phyloP scores from a whole-genome alignment of 495 filamentous ascomycete genomes.

The Penicillium samsonianum region DNA sequence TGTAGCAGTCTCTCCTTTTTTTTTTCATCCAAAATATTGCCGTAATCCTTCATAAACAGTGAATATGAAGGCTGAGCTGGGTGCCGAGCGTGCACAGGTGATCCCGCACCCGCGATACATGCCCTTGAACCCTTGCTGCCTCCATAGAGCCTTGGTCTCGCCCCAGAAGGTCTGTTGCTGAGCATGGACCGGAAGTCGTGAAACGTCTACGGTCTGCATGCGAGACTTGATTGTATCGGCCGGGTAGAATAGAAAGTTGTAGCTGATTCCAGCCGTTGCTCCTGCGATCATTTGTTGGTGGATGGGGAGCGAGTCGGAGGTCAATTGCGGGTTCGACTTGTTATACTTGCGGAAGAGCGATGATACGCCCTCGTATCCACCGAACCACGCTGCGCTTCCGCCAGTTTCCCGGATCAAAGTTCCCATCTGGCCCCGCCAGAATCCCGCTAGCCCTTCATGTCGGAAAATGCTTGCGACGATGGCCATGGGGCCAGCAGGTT shows the following conservation, averaged over 20 bases:
- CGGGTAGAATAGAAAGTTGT: constrained; percentile 96
- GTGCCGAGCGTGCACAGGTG: constrained; percentile 81
- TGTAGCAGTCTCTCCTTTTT: neutral
- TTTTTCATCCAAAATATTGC: constrained; percentile 54
- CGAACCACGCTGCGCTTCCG: constrained; percentile 94
- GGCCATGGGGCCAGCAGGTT: constrained; percentile 51
- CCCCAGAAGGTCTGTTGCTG: constrained; percentile 63
- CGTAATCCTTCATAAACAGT: constrained; percentile 86
- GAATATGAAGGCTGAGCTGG: constrained; percentile 97
- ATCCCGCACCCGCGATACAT: constrained; percentile 95
- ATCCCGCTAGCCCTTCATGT: constrained; percentile 77
- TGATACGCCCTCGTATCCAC: constrained; percentile 79
- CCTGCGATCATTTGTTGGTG: constrained; percentile 83
- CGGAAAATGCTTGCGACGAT: constrained; percentile 77
- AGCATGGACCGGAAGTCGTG: constrained; percentile 27
- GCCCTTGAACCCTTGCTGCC: constrained; percentile 74
- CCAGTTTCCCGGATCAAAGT: constrained; percentile 94
- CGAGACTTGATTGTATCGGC: constrained; percentile 96
- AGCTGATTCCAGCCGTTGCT: constrained; percentile 88
- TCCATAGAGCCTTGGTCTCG: constrained; percentile 72
- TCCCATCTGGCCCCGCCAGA: constrained; percentile 93
- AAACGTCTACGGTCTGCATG: constrained; percentile 86
- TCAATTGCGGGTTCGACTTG: constrained; percentile 10
- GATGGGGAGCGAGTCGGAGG: constrained; percentile 41
- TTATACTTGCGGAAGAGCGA: constrained; percentile 59